A percentile compares a stretch with the other conserved stretches of the same genome.
These are phyloP conservation scores for Pyropia haitanensis DNA, from an alignment of 23 red algal species.

Conservation along the genomic window DNA sequence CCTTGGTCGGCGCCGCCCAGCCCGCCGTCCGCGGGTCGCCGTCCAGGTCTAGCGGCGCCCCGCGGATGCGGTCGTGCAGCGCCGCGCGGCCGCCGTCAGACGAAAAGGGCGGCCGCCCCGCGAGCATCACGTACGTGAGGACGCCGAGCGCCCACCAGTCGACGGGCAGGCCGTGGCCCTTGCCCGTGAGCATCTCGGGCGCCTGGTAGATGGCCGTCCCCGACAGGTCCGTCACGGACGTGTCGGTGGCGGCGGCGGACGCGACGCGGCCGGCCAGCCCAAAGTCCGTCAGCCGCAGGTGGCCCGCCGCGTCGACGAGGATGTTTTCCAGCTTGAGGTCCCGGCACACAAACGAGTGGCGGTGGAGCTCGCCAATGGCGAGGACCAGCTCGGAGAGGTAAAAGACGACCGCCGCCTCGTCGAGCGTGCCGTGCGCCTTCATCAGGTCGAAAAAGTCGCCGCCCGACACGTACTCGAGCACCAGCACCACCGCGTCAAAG, in stretches of 20 bases:
- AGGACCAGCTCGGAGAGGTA: conserved; percentile 78
- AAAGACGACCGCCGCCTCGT: conserved; percentile 57
- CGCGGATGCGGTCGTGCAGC: conserved; percentile 48
- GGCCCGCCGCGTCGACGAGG: conserved; percentile 79
- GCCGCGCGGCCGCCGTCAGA: conserved; percentile 47
- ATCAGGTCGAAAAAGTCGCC: conserved; percentile 90
- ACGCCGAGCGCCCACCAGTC: conserved; percentile 98
- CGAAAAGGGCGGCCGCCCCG: conserved; percentile 83
- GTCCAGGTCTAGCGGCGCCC: conserved; percentile 43
- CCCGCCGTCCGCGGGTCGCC: conserved; percentile 21
- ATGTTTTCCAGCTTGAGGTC: conserved; percentile 99
- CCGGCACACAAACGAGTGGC: conserved; percentile 71
- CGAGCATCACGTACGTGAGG: conserved; percentile 74
- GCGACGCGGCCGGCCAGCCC: conserved; percentile 75
- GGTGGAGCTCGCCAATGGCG: conserved; percentile 64
- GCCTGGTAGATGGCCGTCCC: conserved; percentile 95
- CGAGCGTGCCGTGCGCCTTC: conserved; percentile 42
- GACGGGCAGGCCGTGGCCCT: conserved; percentile 88
- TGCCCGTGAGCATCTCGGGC: conserved; percentile 84
- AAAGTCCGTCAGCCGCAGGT: conserved; percentile 96
- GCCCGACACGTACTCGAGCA: conserved; percentile 88
- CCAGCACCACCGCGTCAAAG: conserved; percentile 66
- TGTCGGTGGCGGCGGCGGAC: conserved; percentile 33
- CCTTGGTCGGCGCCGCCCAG: conserved; percentile 24
- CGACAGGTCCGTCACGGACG: conserved; percentile 49